Evolutionary conservation across 495 filamentous ascomycete genomes (phyloP).

Genomic region (Penicillium angulare): DNA sequence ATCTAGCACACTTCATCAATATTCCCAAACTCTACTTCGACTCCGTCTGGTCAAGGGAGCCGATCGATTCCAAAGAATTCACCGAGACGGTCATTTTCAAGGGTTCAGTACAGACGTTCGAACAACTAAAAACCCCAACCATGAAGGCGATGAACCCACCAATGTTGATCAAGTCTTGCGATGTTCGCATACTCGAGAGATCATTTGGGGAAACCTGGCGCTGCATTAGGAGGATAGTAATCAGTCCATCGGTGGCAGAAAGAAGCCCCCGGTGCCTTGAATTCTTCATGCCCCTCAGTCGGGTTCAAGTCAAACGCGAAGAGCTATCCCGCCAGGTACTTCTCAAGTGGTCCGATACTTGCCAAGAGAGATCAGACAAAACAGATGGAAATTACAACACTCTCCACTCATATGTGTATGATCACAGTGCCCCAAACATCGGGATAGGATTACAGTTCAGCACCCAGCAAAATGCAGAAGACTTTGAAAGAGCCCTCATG

Average conservation of each 20-base stretch:
- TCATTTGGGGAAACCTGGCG: slow-evolving; percentile 38
- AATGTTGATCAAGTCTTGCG: slow-evolving; percentile 30
- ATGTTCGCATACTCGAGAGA: slow-evolving; percentile 42
- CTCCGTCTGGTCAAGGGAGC: slow-evolving; percentile 34
- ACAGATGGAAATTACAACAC: slow-evolving; percentile 39
- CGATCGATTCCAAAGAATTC: slow-evolving; percentile 33
- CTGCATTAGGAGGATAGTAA: slow-evolving; percentile 38
- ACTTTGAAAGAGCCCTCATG: slow-evolving; percentile 32
- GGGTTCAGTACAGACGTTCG: slow-evolving; percentile 33
- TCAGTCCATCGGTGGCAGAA: slow-evolving; percentile 39
- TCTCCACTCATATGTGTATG: slow-evolving; percentile 36
- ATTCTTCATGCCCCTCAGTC: slow-evolving; percentile 38
- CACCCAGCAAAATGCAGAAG: slow-evolving; percentile 23
- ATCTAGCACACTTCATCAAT: slow-evolving; percentile 33
- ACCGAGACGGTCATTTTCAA: slow-evolving; percentile 36
- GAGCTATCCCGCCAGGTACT: slow-evolving; percentile 28
- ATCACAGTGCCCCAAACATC: slow-evolving; percentile 36
- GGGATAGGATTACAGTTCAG: slow-evolving; percentile 30
- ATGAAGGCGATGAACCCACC: slow-evolving; percentile 38
- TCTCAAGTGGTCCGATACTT: slow-evolving; percentile 45
- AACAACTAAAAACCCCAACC: slow-evolving; percentile 30
- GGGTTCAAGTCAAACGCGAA: slow-evolving; percentile 33
- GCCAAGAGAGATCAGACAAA: slow-evolving; percentile 31
- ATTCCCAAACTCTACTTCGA: slow-evolving; percentile 39
- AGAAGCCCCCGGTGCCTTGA: slow-evolving; percentile 33